Evolutionary conservation across 2,329 filamentous ascomycete genomes (phyloP), one percentile per base, ranked within the genome.

Genomic region (Xylaria sp.): DNA sequence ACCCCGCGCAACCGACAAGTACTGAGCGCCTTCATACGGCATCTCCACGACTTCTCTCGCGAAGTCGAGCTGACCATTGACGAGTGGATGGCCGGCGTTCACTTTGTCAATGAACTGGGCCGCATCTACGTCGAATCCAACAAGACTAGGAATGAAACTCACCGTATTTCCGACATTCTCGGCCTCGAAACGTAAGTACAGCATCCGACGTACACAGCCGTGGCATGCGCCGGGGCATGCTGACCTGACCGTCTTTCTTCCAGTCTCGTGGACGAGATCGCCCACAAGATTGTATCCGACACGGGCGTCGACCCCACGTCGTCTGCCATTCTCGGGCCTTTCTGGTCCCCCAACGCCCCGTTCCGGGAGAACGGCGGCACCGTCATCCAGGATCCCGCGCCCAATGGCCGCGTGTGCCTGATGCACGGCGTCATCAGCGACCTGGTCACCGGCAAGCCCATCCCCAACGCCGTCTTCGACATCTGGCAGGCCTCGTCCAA

Each of bases 401-500:
- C 88, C 65, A 82, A 88, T 59, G 91, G 90, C 57, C 83, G 88
- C 70, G 82, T 89, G 62, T 87, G 87, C 62, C 85, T 86, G 74
- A 92, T 94, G 89, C 90, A 93, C 84, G 91, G 91, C 74, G 83
- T 85, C 56, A 86, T 94, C 77, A 85, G 81, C 70, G 77, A 79
- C 69, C 69, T 78, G 5, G 74, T 77, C 48, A 79, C 77, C 13
- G 77, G 77, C 68, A 86, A 87, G 81, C 89, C 89, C 70, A 90
- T 94, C 75, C 86, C 85, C 64, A 84, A 85, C 76, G 91, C 91
- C 74, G 89, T 92, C 72, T 89, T 94, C 76, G 92, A 94, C 78
- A 91, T 93, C 83, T 94, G 91, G 91, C 90, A 94, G 79, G 91
- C 91, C 60, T 91, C 88, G 73, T 85, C 90, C 80, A 93, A 93